Conservation (phyloP, 371 early-diverging fungal species). For the Mortierella sp. region DNA sequence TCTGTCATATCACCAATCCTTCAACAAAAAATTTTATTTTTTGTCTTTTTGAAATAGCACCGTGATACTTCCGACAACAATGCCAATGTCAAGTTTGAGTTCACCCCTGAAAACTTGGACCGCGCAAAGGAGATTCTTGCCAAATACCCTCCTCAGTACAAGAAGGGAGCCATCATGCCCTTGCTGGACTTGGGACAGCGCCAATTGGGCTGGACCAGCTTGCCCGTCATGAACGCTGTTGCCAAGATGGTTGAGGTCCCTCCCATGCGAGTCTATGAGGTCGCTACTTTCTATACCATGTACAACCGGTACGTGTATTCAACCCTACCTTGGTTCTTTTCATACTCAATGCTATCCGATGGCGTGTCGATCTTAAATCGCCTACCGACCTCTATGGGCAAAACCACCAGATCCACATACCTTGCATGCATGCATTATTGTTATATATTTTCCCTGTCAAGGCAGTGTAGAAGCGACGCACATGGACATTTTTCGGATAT, state of each 20-base stretch:
- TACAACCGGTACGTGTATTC: conserved; percentile 84
- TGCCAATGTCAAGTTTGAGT: conserved; percentile 87
- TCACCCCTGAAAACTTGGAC: conserved; percentile 82
- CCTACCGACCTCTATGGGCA: too few species aligned
- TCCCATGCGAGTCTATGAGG: conserved; percentile 99
- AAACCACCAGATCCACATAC: too few species aligned
- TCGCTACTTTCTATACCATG: conserved; percentile 99
- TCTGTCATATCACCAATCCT: background rate
- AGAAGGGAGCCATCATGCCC: conserved; percentile 97
- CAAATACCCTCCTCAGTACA: conserved; percentile 97
- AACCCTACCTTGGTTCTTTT: background rate
- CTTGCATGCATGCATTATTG: background rate
- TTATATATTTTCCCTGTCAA: background rate
- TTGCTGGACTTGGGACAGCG: conserved; percentile 96
- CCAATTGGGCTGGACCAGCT: conserved; percentile 92
- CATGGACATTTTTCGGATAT: background rate
- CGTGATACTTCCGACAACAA: conserved; percentile 95
- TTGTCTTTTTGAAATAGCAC: conserved; percentile 67
- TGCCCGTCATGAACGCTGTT: conserved; percentile 97
- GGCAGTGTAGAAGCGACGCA: background rate
- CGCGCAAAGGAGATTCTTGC: conserved; percentile 90
- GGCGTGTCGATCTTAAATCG: too few species aligned
- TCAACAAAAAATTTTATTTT: conserved; percentile 1
- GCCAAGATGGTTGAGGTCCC: conserved; percentile 95
- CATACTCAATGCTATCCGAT: too few species aligned